Conservation (phyloP, 225 moss, liverwort and hornwort genomes). For the Sphagnum tenellum region DNA sequence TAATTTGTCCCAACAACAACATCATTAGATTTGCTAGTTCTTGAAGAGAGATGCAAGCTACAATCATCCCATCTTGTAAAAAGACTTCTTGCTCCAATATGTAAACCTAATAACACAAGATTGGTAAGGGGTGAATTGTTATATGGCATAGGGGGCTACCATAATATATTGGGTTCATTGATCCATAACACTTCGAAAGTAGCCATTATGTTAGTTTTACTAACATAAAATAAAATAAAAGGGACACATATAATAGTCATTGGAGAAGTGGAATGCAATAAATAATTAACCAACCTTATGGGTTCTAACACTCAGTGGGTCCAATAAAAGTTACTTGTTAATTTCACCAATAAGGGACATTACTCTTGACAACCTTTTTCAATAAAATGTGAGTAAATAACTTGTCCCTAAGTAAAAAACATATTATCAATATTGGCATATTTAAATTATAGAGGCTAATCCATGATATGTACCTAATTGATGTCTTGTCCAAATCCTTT, state of each 20-base stretch:
- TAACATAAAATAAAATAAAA: no score
- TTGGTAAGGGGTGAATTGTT: constrained; percentile 79
- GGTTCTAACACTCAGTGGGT: no score
- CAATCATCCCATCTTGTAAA: constrained; percentile 69
- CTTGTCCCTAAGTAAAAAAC: not conserved
- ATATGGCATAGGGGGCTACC: constrained; percentile 94
- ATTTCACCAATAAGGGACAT: no score
- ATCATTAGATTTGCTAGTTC: constrained; percentile 48
- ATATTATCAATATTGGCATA: not conserved
- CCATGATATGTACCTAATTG: constrained; percentile 63
- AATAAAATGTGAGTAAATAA: no score
- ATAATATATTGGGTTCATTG: constrained; percentile 89
- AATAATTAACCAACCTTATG: no score
- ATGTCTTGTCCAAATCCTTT: constrained; percentile 60
- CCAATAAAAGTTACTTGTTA: no score
- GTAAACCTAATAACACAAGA: constrained; percentile 88
- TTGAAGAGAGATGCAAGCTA: constrained; percentile 55
- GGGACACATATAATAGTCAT: no score
- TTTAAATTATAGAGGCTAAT: constrained; percentile 39
- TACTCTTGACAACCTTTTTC: no score
- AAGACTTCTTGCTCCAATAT: constrained; percentile 60
- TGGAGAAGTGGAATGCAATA: no score
- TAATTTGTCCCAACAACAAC: constrained; percentile 19
- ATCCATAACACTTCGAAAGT: no score
- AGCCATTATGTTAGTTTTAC: no score